Base-by-base conservation (phyloP, 768 basidiomycete species). In the Pilatotrama ljubarskyi region DNA sequence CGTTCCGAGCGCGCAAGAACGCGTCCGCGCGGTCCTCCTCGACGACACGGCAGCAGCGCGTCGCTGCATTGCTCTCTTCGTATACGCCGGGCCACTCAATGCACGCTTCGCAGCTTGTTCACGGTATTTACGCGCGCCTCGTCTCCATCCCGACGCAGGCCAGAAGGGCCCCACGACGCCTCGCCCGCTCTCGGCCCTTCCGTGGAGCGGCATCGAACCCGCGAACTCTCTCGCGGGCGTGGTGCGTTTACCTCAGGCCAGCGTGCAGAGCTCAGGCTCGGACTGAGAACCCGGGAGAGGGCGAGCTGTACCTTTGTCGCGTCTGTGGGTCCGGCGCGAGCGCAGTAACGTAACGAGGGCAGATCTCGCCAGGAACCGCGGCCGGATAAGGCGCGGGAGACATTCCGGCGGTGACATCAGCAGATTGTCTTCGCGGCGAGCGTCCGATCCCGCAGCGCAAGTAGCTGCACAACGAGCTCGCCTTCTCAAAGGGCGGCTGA, bases 131-230 rank as follows among this genome's bases (percentile, higher is more conserved):
- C 47, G 18, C 41, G 29, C 54, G 14, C 18, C 55, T 57, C 51
- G 55, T 62, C 55, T 51, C 44, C 55, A 55, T 53, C 55, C 50
- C 61, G 56, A 55, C 61, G 29, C n/a, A 47, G 44, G 11, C 61
- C 22, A 49, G 56, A 11, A 18, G 5, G 32, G 38, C 44, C 18
- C 46, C 32, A 15, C 36, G 32, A 20, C 49, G 55, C 22, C 52
- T 26, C 44, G 56, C 40, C 56, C 56, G 56, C 51, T 58, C 61
- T 49, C 20, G 61, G 9, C 61, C 38, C 8, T 38, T n/a, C 46
- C 32, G 38, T 10, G 35, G 20, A 14, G 7, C 13, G 37, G 29
- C 26, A 50, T 25, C 47, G 55, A 50, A 57, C 38, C 32, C 55
- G 37, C 38, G 37, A 29, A 15, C 38, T 48, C 38, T 26, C 38